Evolutionary conservation across 371 early-diverging fungal genomes (phyloP).

Genomic region (Cokeromyces recurvatus): DNA sequence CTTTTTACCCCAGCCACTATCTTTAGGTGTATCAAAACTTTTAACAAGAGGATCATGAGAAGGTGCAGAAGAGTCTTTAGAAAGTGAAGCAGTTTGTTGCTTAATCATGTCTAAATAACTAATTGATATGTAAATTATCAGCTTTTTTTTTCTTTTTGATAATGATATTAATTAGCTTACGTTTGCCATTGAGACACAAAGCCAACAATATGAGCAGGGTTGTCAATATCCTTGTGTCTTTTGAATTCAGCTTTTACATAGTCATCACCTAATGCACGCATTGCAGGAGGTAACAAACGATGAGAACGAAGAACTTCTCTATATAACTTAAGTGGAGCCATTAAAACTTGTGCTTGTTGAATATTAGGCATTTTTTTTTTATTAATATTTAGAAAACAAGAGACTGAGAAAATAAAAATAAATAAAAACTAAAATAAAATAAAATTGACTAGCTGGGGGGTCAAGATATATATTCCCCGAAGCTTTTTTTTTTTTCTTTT

Average conservation of each 20-base stretch:
- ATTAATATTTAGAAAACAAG: neutral
- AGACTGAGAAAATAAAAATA: neutral
- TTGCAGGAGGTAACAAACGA: conserved; percentile 51
- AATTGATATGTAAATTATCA: no score
- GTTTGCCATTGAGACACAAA: conserved; percentile 64
- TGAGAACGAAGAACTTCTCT: conserved; percentile 58
- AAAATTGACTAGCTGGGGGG: no score
- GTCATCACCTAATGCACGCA: conserved; percentile 61
- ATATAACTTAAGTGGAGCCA: conserved; percentile 58
- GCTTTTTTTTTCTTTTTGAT: no score
- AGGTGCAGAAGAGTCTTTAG: conserved; percentile 22
- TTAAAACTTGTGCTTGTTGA: conserved; percentile 25
- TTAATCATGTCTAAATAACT: conserved; percentile 30
- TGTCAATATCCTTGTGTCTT: conserved; percentile 57
- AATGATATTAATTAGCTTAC: conserved; percentile 25
- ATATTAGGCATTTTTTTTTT: conserved; percentile 4
- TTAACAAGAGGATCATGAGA: conserved; percentile 29
- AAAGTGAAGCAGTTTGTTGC: conserved; percentile 29
- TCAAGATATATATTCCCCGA: no score
- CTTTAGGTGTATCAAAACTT: conserved; percentile 28
- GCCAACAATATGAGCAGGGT: conserved; percentile 63
- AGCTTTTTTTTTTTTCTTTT: neutral
- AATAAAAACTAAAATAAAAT: no score
- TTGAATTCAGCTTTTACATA: conserved; percentile 67
- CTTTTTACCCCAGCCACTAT: conserved; percentile 50